phyloP scores from a whole-genome alignment of 2,329 filamentous ascomycete genomes.

The Penicillium olsonii region DNA sequence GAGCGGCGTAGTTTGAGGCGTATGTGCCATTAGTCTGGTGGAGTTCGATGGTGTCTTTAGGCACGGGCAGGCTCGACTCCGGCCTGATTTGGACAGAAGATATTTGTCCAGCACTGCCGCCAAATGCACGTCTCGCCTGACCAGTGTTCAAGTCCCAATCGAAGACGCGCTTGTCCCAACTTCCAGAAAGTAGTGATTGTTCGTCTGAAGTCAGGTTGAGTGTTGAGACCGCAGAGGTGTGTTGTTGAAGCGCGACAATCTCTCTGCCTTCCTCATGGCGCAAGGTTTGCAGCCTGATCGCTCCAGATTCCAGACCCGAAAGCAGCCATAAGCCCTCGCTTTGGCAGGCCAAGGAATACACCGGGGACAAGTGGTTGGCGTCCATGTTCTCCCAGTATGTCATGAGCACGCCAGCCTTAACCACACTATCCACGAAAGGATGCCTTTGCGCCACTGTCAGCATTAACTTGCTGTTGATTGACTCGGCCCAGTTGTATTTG shows the following conservation, averaged over 20 bases:
- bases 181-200: slow-evolving; percentile 81
- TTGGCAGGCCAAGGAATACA: slow-evolving; percentile 91
- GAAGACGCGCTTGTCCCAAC: slow-evolving; percentile 92
- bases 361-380: slow-evolving; percentile 70
- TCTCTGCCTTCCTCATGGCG: slow-evolving; percentile 92
- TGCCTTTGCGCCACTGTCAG: slow-evolving; percentile 94
- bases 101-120: slow-evolving; percentile 78
- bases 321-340: slow-evolving; percentile 88
- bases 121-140: slow-evolving; percentile 71
- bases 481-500: slow-evolving; percentile 94
- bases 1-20: slow-evolving; percentile 70
- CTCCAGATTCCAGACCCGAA: slow-evolving; percentile 84
- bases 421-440: slow-evolving; percentile 95
- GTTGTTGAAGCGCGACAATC: slow-evolving; percentile 76
- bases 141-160: slow-evolving; percentile 96
- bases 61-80: slow-evolving; percentile 71
- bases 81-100: slow-evolving; percentile 85
- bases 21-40: slow-evolving; percentile 65
- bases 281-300: slow-evolving; percentile 90
- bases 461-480: slow-evolving; percentile 90
- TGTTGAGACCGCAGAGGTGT: slow-evolving; percentile 90
- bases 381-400: slow-evolving; percentile 99
- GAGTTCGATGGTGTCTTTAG: slow-evolving; percentile 65
- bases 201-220: slow-evolving; percentile 82
- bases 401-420: slow-evolving; percentile 89